Base-by-base conservation (phyloP, 768 basidiomycete species). In the Auricularia sp. region DNA sequence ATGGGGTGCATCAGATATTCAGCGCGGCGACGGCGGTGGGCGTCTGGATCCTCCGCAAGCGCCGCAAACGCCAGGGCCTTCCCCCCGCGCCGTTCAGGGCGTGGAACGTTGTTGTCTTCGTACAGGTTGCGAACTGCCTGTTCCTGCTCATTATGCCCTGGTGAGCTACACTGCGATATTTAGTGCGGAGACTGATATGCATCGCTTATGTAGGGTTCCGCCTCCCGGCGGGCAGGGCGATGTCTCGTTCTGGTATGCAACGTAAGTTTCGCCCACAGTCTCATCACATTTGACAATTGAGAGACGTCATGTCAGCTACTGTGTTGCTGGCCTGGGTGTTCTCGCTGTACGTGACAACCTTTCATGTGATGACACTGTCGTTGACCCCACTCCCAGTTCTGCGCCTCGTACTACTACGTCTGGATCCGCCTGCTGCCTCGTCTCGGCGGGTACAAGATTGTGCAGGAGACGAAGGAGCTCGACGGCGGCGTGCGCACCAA, bases 371-470 rank as follows among this genome's bases (percentile, higher is more conserved):
- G 29, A 29, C 29, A 29, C 29, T 29, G 29, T 29, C 29, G 29
- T 29, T 29, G 29, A 29, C 29, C 29, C 29, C 29, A 29, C 29
- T 29, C 67, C 35, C 64, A 68, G 66, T 62, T 69, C n/a, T 72
- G 71, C 37, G 69, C 63, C 16, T 39, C 71, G 29, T 72, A 75
- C 65, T 74, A 73, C 63, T 71, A 69, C 44, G 34, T 81, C 24
- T 82, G 81, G 81, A 78, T 80, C 33, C 68, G 79, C 11, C 39
- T 79, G 1, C 74, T 83, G 1, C 81, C 82, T n/a, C 75, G 69
- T 62, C 62, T 75, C 3, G 77, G 81, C 10, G 77, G 77, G 0
- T 83, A 83, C 65, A 76, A 79, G 62, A 73, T 82, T 5, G 75
- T 79, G 1, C 78, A 80, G 44, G 67, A 68, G 58, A 69, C 69